phyloP scores from a whole-genome alignment of 345 rosid genomes.

The Ailanthus altissimus region DNA sequence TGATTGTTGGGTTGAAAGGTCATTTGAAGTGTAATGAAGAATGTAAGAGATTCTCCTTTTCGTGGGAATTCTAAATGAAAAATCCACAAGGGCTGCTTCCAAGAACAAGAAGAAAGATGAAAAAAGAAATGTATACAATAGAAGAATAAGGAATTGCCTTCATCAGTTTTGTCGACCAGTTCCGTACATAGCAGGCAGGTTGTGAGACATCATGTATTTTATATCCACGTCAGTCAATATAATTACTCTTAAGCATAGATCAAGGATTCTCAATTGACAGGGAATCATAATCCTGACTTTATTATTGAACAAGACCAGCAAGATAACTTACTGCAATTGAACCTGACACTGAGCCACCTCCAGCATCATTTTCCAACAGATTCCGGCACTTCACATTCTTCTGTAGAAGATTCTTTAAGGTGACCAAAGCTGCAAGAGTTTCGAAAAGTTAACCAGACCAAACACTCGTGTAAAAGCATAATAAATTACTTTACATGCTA shows the following conservation, averaged over 20 bases:
- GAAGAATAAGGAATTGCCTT: too few relatives aligned
- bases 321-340: conserved; percentile 64
- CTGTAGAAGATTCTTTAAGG: conserved; percentile 75
- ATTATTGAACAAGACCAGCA: not conserved
- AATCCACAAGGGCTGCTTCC: too few relatives aligned
- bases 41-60: too few relatives aligned
- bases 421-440: conserved; percentile 67
- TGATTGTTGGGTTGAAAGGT: too few relatives aligned
- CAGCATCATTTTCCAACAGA: conserved; percentile 92
- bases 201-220: too few relatives aligned
- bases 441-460: conserved; percentile 6
- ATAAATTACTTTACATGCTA: not conserved
- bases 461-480: not conserved
- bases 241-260: too few relatives aligned
- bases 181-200: not conserved
- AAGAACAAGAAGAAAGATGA: too few relatives aligned
- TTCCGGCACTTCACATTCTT: conserved; percentile 87
- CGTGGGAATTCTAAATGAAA: too few relatives aligned
- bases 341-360: conserved; percentile 97
- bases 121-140: too few relatives aligned
- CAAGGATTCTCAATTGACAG: not conserved
- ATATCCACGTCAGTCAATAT: too few relatives aligned
- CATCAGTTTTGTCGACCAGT: not conserved
- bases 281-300: not conserved
- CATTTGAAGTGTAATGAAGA: too few relatives aligned